Evolutionary conservation across 768 basidiomycete species (phyloP).

Genomic region (Russula dissimulans): DNA sequence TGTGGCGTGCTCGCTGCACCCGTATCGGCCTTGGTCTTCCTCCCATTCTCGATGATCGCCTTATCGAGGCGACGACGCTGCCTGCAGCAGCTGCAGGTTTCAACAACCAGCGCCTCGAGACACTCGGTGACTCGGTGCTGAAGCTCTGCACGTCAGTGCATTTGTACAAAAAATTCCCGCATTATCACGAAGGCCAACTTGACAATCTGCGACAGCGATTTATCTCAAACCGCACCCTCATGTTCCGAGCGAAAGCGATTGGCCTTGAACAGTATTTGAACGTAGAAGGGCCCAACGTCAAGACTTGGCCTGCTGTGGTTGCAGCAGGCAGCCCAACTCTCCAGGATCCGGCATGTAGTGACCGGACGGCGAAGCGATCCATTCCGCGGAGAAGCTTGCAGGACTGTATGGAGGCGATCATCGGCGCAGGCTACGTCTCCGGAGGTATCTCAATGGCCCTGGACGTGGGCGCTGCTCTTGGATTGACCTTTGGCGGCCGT

Average conservation of each 20-base stretch:
- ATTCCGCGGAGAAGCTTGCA: conserved; percentile 67
- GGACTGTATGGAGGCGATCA: conserved; percentile 80
- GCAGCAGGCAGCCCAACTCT: conserved; percentile 31
- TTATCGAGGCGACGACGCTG: conserved; percentile 69
- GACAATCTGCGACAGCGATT: conserved; percentile 50
- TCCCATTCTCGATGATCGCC: conserved; percentile 42
- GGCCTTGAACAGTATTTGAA: conserved; percentile 57
- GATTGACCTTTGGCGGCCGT: conserved; percentile 64
- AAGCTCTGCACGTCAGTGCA: conserved; percentile 70
- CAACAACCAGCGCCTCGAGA: conserved; percentile 82
- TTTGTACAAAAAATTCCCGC: conserved; percentile 65
- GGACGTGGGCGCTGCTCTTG: conserved; percentile 51
- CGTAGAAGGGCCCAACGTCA: conserved; percentile 43
- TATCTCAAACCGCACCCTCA: conserved; percentile 64
- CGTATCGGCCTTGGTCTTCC: conserved; percentile 52
- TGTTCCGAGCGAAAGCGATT: conserved; percentile 54
- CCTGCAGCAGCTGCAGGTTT: conserved; percentile 55
- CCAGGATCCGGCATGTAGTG: conserved; percentile 18
- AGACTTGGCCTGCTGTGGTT: conserved; percentile 49
- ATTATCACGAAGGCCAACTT: conserved; percentile 79
- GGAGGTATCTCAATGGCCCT: conserved; percentile 69
- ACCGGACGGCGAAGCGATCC: conserved; percentile 33
- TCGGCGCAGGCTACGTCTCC: conserved; percentile 66
- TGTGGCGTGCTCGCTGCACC: conserved; percentile 49
- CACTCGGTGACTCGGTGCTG: conserved; percentile 76